Percentiles rank a stretch among this genome's conserved stretches.
Evolutionary conservation across 2,329 filamentous ascomycete genomes (phyloP).

Genomic region (Fusarium sulawesiense): DNA sequence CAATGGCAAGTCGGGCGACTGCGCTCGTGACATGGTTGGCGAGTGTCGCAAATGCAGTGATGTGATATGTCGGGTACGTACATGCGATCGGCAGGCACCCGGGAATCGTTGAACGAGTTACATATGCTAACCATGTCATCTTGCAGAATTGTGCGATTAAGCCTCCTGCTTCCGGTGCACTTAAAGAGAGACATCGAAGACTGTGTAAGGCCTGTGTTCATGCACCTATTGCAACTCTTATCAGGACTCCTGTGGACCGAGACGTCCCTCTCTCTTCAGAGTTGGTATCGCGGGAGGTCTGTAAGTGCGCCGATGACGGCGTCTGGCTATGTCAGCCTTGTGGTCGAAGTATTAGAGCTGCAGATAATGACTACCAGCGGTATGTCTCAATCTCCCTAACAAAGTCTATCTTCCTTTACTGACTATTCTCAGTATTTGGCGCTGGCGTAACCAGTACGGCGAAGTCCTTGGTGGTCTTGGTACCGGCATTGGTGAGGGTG

Average conservation of each 20-base stretch:
- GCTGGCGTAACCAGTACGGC: slow-evolving; percentile 87
- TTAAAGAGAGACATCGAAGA: slow-evolving; percentile 82
- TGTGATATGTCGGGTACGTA: slow-evolving; percentile 82
- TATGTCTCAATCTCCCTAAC: slow-evolving; percentile 47
- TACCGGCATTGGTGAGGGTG: slow-evolving; percentile 87
- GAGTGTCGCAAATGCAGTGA: slow-evolving; percentile 82
- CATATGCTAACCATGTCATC: slow-evolving; percentile 19
- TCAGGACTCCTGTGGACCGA: slow-evolving; percentile 58
- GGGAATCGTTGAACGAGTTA: not conserved
- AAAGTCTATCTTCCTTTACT: not conserved
- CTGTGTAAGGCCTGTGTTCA: slow-evolving; percentile 81
- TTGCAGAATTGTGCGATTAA: slow-evolving; percentile 89
- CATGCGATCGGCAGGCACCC: slow-evolving; percentile 14
- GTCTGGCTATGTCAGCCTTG: slow-evolving; percentile 91
- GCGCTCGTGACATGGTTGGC: slow-evolving; percentile 87
- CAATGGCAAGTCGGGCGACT: slow-evolving; percentile 77
- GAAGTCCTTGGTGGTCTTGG: slow-evolving; percentile 83
- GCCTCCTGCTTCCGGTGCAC: slow-evolving; percentile 73
- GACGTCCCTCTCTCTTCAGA: slow-evolving; percentile 62
- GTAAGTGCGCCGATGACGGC: slow-evolving; percentile 63
- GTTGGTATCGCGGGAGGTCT: slow-evolving; percentile 67
- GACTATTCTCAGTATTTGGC: slow-evolving; percentile 75
- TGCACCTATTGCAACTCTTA: slow-evolving; percentile 72
- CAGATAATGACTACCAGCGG: slow-evolving; percentile 70
- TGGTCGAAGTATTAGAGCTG: slow-evolving; percentile 74